Evolutionary conservation across 208 protist genomes (phyloP), one percentile per base, ranked within the genome.

Genomic region (Wallacemonas sp.): DNA sequence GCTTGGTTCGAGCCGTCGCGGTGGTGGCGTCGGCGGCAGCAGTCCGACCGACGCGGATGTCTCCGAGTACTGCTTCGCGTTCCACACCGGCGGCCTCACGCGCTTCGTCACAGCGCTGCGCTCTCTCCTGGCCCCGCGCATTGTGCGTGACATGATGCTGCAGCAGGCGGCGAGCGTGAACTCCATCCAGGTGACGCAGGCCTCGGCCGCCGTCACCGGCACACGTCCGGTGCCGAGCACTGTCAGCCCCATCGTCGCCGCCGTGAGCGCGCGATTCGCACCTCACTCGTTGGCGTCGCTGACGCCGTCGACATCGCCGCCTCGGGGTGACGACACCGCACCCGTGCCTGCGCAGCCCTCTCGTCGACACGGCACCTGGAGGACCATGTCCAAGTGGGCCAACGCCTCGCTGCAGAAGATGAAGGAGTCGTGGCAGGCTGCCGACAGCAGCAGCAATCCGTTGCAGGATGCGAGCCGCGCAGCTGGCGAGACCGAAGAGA

Each of bases 51-150:
- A 33, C 4, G 8, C 25, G 5, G 48, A 55, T 11, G 25, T 41
- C 8, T 10, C 2, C 3, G 32, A 46, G 28, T 67, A 70, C 41
- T 41, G 62, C 49, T 72, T 84, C 46, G 54, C 72, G 16, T 84
- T 84, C 39, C 69, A 79, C 49, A 57, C 59, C 28, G 78, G 78
- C 63, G 74, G 74, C 46, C 73, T 76, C 57, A 59, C 52, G 29
- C 52, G 52, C 31, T 59, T 59, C 52, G 52, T 59, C 29, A 59
- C 52, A 14, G 26, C 52, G 3, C 52, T 59, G 31, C 52, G 52
- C 12, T 59, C 52, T 3, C n/a, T 59, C 7, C 31, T 59, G n/a
- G 10, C 52, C 7, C 31, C 26, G 31, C 52, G 52, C 14, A 59
- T 59, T 1, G 52, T 59, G 31, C 52, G 52, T 18, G 52, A 59